Evolutionary conservation across 768 basidiomycete genomes (phyloP), one percentile per base, ranked within the genome.

Genomic region (Hygrocybe punicea): DNA sequence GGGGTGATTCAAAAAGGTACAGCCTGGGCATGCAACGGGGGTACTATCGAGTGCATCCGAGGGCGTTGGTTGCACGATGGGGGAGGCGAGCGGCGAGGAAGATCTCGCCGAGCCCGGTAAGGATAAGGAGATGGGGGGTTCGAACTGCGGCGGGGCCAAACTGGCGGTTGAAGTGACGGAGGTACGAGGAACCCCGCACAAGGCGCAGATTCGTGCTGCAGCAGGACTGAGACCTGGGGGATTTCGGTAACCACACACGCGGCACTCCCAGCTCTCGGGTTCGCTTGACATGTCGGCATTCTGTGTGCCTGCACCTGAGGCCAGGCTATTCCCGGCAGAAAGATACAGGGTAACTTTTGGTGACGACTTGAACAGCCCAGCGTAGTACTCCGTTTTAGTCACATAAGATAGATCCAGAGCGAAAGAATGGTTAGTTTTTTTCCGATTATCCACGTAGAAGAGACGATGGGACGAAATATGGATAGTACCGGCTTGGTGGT

Each of bases 1-100:
- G 0, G 84, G 84, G 58, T 90, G 86, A 71, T 99, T 99, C 11
- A 95, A 76, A 68, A 95, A 99, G 1, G 96, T 98, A 68, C 97
- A 99, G 1, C 85, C 85, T 1, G 86, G 81, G 69, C 96, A 99
- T 13, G 87, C 72, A 44, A 89, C 76, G 34, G 79, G 67, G 2
- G 71, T 70, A 16, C 67, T 58, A 58, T 60, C 62, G 40, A 70
- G 67, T 34, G 57, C 60, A 17, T 70, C 68, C 44, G 72, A 67
- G 53, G 73, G 60, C 23, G 76, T 68, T 6, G 74, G 68, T 1
- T 4, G 74, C 67, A 3, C 69, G 65, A 3, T 77, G 73, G 10
- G 73, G 57, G 7, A 71, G 72, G 70, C 2, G 76, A 77, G 19
- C 65, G 65, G 60, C 23, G 65, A 61, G 51, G 75, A 70, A 1